Percentiles rank a stretch among this genome's conserved stretches.
phyloP scores from a whole-genome alignment of 352 stramenopile species.

The Phytophthora idaei region DNA sequence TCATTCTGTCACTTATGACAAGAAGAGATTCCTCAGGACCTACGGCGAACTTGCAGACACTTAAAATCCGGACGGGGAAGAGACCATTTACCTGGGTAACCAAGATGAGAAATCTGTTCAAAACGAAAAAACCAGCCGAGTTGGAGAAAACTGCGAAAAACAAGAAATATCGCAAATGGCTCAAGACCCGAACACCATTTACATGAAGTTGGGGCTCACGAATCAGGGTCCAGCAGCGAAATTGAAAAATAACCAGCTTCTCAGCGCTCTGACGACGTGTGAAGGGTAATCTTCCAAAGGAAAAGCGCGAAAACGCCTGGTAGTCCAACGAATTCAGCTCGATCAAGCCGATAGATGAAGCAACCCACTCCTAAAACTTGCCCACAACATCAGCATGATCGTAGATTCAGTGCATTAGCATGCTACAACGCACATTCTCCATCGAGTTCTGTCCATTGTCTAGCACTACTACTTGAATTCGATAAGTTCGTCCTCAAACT shows the following conservation, averaged over 20 bases:
- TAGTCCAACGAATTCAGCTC: no score
- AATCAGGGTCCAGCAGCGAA: slow-evolving; percentile 1
- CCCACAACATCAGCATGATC: no score
- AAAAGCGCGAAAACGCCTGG: no score
- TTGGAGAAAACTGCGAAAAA: no score
- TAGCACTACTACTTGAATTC: slow-evolving; percentile 22
- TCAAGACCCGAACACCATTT: no score
- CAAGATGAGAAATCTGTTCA: background rate
- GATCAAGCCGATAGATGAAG: no score
- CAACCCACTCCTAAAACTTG: no score
- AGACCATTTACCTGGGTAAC: background rate
- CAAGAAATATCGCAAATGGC: no score
- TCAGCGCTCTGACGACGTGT: slow-evolving; percentile 3
- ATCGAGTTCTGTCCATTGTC: background rate
- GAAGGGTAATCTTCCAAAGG: background rate
- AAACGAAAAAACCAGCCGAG: background rate
- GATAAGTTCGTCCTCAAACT: slow-evolving; percentile 48
- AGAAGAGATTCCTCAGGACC: no score
- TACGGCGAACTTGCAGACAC: background rate
- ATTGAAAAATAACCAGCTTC: background rate
- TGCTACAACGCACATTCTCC: background rate
- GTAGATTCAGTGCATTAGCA: background rate
- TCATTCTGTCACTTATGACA: no score
- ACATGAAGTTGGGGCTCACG: background rate
- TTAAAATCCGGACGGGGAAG: background rate